Evolutionary conservation across 495 filamentous ascomycete species (phyloP).

Genomic region (Hyaloscypha bicolor): DNA sequence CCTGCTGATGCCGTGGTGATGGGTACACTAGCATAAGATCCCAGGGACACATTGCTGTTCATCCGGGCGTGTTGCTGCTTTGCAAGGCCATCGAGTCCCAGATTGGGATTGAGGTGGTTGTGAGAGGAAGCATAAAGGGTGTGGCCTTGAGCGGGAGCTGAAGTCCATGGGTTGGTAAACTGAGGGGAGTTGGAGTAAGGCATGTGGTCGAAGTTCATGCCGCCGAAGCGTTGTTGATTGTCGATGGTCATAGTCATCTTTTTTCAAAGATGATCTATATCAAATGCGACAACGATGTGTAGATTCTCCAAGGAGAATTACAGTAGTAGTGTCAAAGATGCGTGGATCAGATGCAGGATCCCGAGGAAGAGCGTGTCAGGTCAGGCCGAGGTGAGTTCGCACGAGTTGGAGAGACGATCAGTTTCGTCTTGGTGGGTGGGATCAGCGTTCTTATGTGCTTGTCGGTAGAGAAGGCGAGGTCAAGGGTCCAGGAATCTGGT

Average conservation of each 20-base stretch:
- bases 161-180: slow-evolving; percentile 91
- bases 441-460: slow-evolving; percentile 79
- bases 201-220: slow-evolving; percentile 79
- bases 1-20: slow-evolving; percentile 70
- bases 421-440: slow-evolving; percentile 54
- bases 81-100: slow-evolving; percentile 50
- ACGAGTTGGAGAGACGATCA: slow-evolving; percentile 34
- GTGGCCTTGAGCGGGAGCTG: slow-evolving; percentile 58
- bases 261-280: slow-evolving; percentile 20
- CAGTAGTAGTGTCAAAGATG: slow-evolving; percentile 32
- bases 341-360: slow-evolving; percentile 56
- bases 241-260: slow-evolving; percentile 88
- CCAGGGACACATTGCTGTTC: slow-evolving; percentile 64
- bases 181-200: slow-evolving; percentile 73
- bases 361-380: slow-evolving; percentile 34
- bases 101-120: slow-evolving; percentile 48
- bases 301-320: slow-evolving; percentile 28
- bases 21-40: slow-evolving; percentile 70
- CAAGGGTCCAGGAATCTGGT: slow-evolving; percentile 24
- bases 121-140: slow-evolving; percentile 58
- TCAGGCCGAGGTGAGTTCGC: slow-evolving; percentile 11
- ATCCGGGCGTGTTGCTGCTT: slow-evolving; percentile 59
- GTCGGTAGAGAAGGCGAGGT: slow-evolving; percentile 12
- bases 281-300: slow-evolving; percentile 13
- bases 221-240: slow-evolving; percentile 79